phyloP scores from a whole-genome alignment of 257 asterid species.

The Craterostigma plantagineum region DNA sequence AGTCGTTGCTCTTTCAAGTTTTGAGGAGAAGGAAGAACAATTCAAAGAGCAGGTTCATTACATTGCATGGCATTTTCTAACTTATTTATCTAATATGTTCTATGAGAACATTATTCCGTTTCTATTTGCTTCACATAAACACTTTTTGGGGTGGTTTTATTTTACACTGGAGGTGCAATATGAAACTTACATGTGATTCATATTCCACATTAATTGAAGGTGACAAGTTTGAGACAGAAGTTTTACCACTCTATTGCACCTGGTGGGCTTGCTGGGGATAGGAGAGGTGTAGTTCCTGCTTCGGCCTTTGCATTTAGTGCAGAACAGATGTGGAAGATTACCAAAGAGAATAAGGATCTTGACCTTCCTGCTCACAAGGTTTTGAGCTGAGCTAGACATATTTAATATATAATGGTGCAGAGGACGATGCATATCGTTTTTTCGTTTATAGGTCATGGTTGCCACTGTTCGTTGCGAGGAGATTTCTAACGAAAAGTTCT shows the following conservation, averaged over 20 bases:
- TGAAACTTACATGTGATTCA: slow-evolving; percentile 7
- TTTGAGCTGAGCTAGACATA: slow-evolving; percentile 1
- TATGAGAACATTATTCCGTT: too few relatives aligned
- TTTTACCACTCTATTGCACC: slow-evolving; percentile 94
- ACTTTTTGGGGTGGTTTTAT: slow-evolving; percentile 6
- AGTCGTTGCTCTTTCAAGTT: slow-evolving; percentile 88
- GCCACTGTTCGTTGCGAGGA: slow-evolving; percentile 99
- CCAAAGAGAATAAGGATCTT: slow-evolving; percentile 95
- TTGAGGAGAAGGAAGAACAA: slow-evolving; percentile 94
- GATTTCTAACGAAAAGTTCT: slow-evolving; percentile 69
- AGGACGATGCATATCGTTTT: slow-evolving; percentile 5
- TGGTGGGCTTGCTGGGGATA: slow-evolving; percentile 99
- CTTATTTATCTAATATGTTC: too few relatives aligned
- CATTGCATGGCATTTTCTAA: too few relatives aligned
- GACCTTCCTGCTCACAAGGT: slow-evolving; percentile 99
- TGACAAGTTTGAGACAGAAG: slow-evolving; percentile 67
- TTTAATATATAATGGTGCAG: slow-evolving; percentile 1
- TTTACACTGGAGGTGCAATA: not conserved
- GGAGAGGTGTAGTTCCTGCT: slow-evolving; percentile 96
- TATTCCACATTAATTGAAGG: slow-evolving; percentile 20
- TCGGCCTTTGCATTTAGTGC: slow-evolving; percentile 94
- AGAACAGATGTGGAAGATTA: slow-evolving; percentile 85
- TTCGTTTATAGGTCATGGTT: slow-evolving; percentile 65
- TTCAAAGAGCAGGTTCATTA: slow-evolving; percentile 70
- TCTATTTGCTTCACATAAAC: too few relatives aligned